Base-by-base conservation (phyloP, 2,329 filamentous ascomycete genomes). In the Cordyceps fumosorosea region DNA sequence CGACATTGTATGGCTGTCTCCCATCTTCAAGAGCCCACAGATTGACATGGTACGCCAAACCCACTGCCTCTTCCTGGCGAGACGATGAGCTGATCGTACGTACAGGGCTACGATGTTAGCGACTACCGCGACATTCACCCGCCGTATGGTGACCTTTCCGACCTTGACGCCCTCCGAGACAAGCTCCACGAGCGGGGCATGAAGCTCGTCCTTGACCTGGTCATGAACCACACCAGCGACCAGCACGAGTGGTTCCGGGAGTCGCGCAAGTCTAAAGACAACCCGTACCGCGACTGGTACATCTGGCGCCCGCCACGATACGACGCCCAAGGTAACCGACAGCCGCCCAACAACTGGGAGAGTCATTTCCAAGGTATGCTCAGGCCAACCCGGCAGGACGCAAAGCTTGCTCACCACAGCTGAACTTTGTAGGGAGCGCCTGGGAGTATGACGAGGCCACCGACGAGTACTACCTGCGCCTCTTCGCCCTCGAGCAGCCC, bases 401-500 rank as follows among this genome's bases (percentile, higher is more conserved):
- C 24, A 48, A 50, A n/a, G 29, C 20, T 3, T 1, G 14, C n/a
- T 29, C 16, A 48, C 52, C 22, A 60, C 56, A 50, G 10, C 4
- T 7, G 2, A 18, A 3, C 47, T n/a, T 29, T 5, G n/a, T 22
- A 61, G 58, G 79, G 66, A 74, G 72, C 62, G 76, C 75, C 1
- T 82, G 80, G 80, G 74, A 78, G 54, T 84, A 78, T 48, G 80
- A 82, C 63, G 78, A 80, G 66, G 64, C 71, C 14, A 81, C 79
- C 0, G 72, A 74, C 12, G 78, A 82, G 65, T 82, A 81, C 69
- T 84, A 90, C 69, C 83, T 91, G 1, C 84, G 85, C 65, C 80
- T 92, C 34, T 93, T 90, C 72, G 83, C 84, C 48, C 81, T 80
- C 5, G 84, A 88, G 66, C 89, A 91, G 70, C 89, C 89, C 0